Evolutionary conservation across 1,139 yeast genomes (phyloP).

Genomic region (Taphrina communis): DNA sequence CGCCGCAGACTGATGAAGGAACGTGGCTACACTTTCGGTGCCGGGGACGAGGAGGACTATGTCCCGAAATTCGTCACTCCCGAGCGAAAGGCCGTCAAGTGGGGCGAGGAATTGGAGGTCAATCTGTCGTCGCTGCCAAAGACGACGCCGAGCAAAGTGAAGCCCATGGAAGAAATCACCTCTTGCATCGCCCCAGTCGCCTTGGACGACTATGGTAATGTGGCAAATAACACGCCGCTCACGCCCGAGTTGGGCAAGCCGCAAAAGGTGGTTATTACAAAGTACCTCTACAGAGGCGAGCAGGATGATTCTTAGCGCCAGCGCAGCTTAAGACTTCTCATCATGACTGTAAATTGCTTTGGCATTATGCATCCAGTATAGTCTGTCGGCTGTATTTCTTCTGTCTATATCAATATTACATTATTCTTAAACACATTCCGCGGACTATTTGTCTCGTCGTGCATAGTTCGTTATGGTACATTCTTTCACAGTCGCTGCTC

Average conservation of each 20-base stretch:
- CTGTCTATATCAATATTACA: neutral
- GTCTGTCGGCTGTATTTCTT: neutral
- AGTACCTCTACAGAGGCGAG: slow-evolving; percentile 42
- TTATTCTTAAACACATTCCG: too few species aligned
- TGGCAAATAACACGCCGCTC: slow-evolving; percentile 37
- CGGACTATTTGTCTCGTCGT: too few species aligned
- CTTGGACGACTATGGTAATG: slow-evolving; percentile 41
- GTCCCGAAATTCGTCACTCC: slow-evolving; percentile 32
- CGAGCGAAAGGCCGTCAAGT: slow-evolving; percentile 38
- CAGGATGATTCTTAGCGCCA: slow-evolving; percentile 35
- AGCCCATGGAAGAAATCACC: slow-evolving; percentile 15
- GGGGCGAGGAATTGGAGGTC: slow-evolving; percentile 40
- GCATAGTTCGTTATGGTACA: neutral
- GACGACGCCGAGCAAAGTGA: slow-evolving; percentile 28
- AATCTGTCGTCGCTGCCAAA: slow-evolving; percentile 32
- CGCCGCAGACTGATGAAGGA: slow-evolving; percentile 38
- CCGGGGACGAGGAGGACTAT: slow-evolving; percentile 42
- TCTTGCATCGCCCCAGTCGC: slow-evolving; percentile 33
- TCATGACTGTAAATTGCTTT: too few species aligned
- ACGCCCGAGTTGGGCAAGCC: slow-evolving; percentile 41
- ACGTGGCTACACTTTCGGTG: slow-evolving; percentile 41
- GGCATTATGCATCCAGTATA: too few species aligned
- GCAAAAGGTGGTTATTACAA: slow-evolving; percentile 39
- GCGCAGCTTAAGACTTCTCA: neutral
- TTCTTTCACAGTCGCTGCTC: neutral